Conservation (phyloP, 169 alveolate species). For the Babesia divergens region DNA sequence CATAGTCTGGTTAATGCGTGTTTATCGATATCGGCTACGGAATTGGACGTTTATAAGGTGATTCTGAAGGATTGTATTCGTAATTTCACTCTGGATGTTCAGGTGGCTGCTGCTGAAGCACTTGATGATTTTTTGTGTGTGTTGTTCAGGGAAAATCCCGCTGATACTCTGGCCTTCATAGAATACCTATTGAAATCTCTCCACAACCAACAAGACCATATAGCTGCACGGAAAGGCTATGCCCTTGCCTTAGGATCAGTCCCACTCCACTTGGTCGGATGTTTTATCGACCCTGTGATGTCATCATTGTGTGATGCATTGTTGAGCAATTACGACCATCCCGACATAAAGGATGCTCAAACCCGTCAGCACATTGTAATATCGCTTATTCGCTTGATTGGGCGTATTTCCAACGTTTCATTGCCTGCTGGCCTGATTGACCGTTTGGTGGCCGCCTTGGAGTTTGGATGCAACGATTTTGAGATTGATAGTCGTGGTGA, state of each 20-base stretch:
- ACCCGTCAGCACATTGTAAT: conserved; percentile 40
- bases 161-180: neutral
- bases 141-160: neutral
- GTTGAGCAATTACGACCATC: neutral
- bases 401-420: neutral
- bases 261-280: neutral
- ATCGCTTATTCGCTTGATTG: conserved; percentile 11
- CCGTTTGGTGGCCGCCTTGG: conserved; percentile 14
- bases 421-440: neutral
- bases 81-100: conserved; percentile 43
- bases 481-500: conserved; percentile 59
- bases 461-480: conserved; percentile 28
- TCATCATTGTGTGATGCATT: conserved; percentile 26
- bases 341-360: conserved; percentile 32
- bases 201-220: conserved; percentile 5
- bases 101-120: conserved; percentile 53
- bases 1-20: neutral
- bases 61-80: conserved; percentile 45
- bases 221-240: conserved; percentile 50
- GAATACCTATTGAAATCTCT: conserved; percentile 4
- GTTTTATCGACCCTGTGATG: neutral
- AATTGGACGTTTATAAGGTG: conserved; percentile 23
- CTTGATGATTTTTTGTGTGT: neutral
- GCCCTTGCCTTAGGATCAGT: conserved; percentile 36
- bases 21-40: neutral